Percentiles rank a stretch among this genome's conserved stretches.
Evolutionary conservation across 1,284 basidiomycete species (phyloP).

Genomic region (Cryptococcus amylolentus): DNA sequence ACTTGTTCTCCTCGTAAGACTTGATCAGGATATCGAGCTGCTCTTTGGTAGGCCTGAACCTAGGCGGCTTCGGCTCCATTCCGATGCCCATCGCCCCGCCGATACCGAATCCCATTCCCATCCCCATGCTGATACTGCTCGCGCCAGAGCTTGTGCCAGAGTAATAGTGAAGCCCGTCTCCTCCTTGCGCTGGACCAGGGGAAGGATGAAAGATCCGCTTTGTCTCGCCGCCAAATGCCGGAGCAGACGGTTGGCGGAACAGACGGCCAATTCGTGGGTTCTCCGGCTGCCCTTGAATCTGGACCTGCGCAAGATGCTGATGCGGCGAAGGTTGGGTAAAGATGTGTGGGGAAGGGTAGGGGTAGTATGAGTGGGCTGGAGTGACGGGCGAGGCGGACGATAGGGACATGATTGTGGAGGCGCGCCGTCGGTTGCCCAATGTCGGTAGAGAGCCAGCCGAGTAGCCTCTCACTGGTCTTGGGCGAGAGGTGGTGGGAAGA

Average conservation of each 20-base stretch:
- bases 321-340: background rate
- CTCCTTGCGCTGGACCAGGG: slow-evolving; percentile 3
- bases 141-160: background rate
- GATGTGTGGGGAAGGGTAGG: slow-evolving; percentile 9
- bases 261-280: background rate
- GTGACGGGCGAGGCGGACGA: background rate
- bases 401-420: slow-evolving; percentile 9
- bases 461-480: slow-evolving; percentile 10
- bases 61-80: slow-evolving; percentile 21
- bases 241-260: slow-evolving; percentile 6
- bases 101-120: slow-evolving; percentile 1
- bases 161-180: background rate
- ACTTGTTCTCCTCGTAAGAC: slow-evolving; percentile 35
- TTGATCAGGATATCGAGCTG: slow-evolving; percentile 32
- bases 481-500: background rate
- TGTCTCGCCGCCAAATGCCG: slow-evolving; percentile 2
- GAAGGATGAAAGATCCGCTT: slow-evolving; percentile 16
- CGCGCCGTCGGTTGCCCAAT: slow-evolving; percentile 1
- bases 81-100: slow-evolving; percentile 2
- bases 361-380: background rate
- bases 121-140: background rate
- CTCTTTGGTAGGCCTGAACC: slow-evolving; percentile 39
- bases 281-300: no score
- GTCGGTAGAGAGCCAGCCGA: slow-evolving; percentile 8
- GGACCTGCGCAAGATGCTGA: background rate